A percentile compares a stretch with the other conserved stretches of the same genome.
These are phyloP conservation scores for Podospora conica DNA, from an alignment of 495 filamentous ascomycete species.

Conservation along the genomic window DNA sequence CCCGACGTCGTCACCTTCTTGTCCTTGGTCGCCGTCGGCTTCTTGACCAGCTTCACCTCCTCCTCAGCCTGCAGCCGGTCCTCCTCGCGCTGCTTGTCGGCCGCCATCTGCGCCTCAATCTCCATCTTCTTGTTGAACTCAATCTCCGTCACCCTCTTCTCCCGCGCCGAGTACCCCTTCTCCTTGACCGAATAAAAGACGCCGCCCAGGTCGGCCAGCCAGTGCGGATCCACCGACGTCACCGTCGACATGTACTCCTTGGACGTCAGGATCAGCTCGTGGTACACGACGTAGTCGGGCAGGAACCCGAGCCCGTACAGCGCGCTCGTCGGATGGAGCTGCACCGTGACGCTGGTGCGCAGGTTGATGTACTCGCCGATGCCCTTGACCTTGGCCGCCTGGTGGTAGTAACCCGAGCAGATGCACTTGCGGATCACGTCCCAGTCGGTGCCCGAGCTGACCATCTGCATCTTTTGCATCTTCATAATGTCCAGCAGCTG, in stretches of 20 bases:
- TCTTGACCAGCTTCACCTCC: conserved; percentile 40
- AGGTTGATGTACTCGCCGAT: conserved; percentile 97
- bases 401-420: conserved; percentile 95
- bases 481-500: conserved; percentile 95
- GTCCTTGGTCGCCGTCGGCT: conserved; percentile 35
- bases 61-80: conserved; percentile 47
- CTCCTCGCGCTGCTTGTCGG: conserved; percentile 71
- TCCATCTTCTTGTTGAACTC: conserved; percentile 96
- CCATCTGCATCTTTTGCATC: conserved; percentile 79
- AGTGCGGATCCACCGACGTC: conserved; percentile 93
- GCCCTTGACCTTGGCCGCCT: conserved; percentile 95
- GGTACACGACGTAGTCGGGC: conserved; percentile 96
- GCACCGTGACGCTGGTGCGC: conserved; percentile 86
- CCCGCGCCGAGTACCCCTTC: conserved; percentile 88
- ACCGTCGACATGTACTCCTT: conserved; percentile 99
- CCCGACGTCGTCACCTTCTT: conserved; percentile 50
- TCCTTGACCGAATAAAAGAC: conserved; percentile 98
- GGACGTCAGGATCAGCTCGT: conserved; percentile 92
- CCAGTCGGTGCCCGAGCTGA: conserved; percentile 93
- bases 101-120: conserved; percentile 88
- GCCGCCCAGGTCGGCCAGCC: conserved; percentile 96
- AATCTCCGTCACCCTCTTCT: conserved; percentile 83
- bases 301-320: conserved; percentile 89
- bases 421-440: conserved; percentile 94
- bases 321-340: conserved; percentile 88